Evolutionary conservation across 345 rosid species (phyloP), one percentile per base, ranked within the genome.

Genomic region (Acer saccharum): DNA sequence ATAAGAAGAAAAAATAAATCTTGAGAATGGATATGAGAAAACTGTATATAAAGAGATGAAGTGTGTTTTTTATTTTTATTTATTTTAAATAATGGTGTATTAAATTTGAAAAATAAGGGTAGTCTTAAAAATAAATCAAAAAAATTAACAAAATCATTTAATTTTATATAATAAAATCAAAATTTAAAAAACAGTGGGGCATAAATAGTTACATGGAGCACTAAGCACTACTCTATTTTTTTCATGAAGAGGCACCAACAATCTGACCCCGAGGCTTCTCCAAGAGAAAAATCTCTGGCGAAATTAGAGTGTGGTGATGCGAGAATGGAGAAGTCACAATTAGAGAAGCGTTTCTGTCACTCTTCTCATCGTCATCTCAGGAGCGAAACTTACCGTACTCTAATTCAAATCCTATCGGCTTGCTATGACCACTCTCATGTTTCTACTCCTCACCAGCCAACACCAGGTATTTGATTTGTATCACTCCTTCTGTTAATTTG

Each of bases 361-460:
- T 69, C 60, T 65, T 65, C 55, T 55, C 83, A 57, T 8, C 88
- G 81, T 10, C 90, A 73, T 77, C 84, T 88, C 66, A 69, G 77
- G 86, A 88, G 83, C 67, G 78, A 79, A 69, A 85, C 88, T 66
- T 81, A 83, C 73, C 87, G 79, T 54, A 84, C 81, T 74, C 73
- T 90, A 10, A 71, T 90, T 74, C 84, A 80, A 57, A 78, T 92
- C 41, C 25, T 89, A 74, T 84, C 92, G 3, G 77, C 83, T 60
- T 86, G 88, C 87, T 77, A 82, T 71, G 84, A 78, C 8, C 80
- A 87, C 20, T 83, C 89, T 58, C 83, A 60, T 12, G 74, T 87
- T 17, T 83, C 89, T 55, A 72, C 79, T 73, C 76, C 84, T 65
- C 87, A 58, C 52, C 78, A 77, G 55, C 81, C 78, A 6, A 60